Evolutionary conservation across 192 early-diverging fungal species (phyloP).

Genomic region (Umbelopsis vinacea): DNA sequence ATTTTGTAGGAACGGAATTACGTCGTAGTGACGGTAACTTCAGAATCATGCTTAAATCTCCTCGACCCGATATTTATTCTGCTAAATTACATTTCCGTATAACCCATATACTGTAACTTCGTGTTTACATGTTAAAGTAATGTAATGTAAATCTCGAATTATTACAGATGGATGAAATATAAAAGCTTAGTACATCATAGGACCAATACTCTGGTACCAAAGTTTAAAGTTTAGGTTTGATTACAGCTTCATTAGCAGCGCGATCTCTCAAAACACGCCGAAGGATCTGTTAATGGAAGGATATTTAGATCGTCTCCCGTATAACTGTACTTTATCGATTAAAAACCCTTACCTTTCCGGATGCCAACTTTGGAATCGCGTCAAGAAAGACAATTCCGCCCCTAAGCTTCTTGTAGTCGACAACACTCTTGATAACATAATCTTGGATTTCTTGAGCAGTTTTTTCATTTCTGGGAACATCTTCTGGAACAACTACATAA

Average conservation of each 20-base stretch:
- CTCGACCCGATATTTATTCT: no score
- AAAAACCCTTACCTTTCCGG: constrained; percentile 68
- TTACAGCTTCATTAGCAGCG: constrained; percentile 18
- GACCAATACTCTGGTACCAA: background rate
- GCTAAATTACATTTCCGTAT: no score
- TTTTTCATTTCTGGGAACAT: constrained; percentile 27
- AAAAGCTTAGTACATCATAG: background rate
- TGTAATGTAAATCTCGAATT: no score
- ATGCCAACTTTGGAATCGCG: constrained; percentile 73
- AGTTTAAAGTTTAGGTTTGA: background rate
- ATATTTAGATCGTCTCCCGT: background rate
- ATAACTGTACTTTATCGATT: background rate
- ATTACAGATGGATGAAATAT: background rate
- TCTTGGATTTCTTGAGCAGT: constrained; percentile 51
- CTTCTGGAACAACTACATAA: constrained; percentile 66
- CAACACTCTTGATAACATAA: constrained; percentile 60
- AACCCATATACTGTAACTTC: no score
- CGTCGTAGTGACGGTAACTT: no score
- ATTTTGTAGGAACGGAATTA: no score
- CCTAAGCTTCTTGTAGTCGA: constrained; percentile 74
- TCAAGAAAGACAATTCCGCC: constrained; percentile 81
- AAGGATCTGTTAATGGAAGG: constrained; percentile 64
- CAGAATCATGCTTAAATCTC: no score
- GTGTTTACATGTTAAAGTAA: no score
- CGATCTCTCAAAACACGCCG: constrained; percentile 37